Evolutionary conservation across 371 early-diverging fungal species (phyloP), one percentile per base, ranked within the genome.

Genomic region (Apophysomyces variabilis): DNA sequence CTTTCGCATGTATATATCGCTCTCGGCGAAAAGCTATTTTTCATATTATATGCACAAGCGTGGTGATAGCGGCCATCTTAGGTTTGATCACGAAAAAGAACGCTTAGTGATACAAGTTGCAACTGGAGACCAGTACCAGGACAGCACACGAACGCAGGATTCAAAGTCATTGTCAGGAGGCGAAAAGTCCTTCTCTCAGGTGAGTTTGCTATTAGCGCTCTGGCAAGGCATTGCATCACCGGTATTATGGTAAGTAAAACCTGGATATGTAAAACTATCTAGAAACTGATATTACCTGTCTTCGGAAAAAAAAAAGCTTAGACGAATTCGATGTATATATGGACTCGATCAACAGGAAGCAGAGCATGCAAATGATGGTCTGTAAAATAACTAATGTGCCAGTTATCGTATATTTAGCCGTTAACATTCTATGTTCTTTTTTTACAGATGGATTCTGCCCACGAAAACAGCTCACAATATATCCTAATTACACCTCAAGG

Each of bases 301-400:
- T 39, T n/a, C 54, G 12, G 50, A 39, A 13, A 41, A 26, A 18
- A 18, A 26, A 9, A 75, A 89, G 90, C 61, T 80, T 99, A 67
- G 99, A 99, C 79, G 99, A 99, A 86, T 99, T 97, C 86, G 99
- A 99, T 80, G 99, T 99, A n/a, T 99, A 99, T 74, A 99, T 99
- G 99, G 99, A 99, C 76, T 93, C 95, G 4, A 97, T 97, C 13
- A 98, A 98, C 71, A 89, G 98, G n/a, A 80, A 83, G 16, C 87
- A 93, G 60, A 90, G 89, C 39, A 96, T 95, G 92, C 71, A 82
- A 54, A 88, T 96, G 89, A 87, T 97, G 86, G 85, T 82, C 75
- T 65, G 74, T 44, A 12, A 12, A 36, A 26, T 26, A 26, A 26
- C 32, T 26, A 26, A 26, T 0, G 32, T 26, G 3, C 32, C n/a